phyloP scores from a whole-genome alignment of 495 filamentous ascomycete genomes.

The Tuber brumale region DNA sequence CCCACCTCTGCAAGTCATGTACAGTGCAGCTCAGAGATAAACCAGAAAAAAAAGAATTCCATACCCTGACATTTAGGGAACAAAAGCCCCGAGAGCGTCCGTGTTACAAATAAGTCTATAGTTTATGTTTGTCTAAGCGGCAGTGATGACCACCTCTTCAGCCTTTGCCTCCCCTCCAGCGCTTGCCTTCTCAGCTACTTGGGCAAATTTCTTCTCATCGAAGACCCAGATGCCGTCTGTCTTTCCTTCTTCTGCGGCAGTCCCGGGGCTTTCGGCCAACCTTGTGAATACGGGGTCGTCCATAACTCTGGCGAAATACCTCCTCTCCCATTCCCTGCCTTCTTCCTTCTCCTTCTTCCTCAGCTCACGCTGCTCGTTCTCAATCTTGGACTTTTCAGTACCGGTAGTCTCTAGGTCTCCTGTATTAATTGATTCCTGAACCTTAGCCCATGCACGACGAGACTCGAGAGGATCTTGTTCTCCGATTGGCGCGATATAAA shows the following conservation, averaged over 20 bases:
- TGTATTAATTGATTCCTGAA: constrained; percentile 67
- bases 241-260: constrained; percentile 67
- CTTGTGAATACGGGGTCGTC: constrained; percentile 53
- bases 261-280: constrained; percentile 54
- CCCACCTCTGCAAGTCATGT: background rate
- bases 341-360: constrained; percentile 73
- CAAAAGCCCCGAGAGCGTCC: background rate
- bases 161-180: background rate
- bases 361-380: constrained; percentile 80
- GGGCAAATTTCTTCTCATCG: constrained; percentile 57
- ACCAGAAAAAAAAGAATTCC: background rate
- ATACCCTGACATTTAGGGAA: background rate
- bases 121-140: constrained; percentile 1
- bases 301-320: constrained; percentile 63
- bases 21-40: background rate
- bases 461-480: constrained; percentile 83
- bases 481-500: constrained; percentile 66
- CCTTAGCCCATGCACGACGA: constrained; percentile 78
- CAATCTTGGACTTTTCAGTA: constrained; percentile 77
- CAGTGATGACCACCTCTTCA: background rate
- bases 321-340: constrained; percentile 70
- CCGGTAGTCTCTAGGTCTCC: constrained; percentile 79
- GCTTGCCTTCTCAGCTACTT: constrained; percentile 42
- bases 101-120: background rate
- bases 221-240: constrained; percentile 87